These are phyloP conservation scores for Geranomyces variabilis DNA, from an alignment of 192 early-diverging fungal genomes.

Conservation along the genomic window DNA sequence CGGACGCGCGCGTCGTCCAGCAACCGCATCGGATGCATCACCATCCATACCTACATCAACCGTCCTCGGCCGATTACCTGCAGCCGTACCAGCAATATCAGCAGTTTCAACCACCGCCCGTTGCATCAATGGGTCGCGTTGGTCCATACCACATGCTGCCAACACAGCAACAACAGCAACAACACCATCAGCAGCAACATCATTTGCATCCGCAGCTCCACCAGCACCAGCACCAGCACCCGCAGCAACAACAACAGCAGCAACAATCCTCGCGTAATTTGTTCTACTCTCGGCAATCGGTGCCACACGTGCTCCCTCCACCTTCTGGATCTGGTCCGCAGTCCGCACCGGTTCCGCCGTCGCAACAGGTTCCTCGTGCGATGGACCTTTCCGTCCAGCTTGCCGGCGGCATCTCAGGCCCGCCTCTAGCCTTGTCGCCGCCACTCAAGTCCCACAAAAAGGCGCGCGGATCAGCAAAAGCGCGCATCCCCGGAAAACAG, in stretches of 20 bases:
- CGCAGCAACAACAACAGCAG: constrained; percentile 2
- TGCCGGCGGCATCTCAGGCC: no score
- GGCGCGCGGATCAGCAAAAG: neutral
- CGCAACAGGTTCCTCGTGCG: neutral
- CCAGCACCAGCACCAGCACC: neutral
- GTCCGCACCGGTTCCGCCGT: no score
- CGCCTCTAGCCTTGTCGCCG: neutral
- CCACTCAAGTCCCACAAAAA: constrained; percentile 11
- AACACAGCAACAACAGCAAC: constrained; percentile 9
- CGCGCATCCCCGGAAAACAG: neutral
- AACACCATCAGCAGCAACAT: neutral
- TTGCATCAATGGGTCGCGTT: neutral
- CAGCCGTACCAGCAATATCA: constrained; percentile 11
- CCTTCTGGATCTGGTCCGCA: no score
- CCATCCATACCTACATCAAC: neutral
- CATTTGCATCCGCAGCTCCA: neutral
- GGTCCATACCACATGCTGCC: neutral
- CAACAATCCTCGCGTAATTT: neutral
- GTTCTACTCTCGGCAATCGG: neutral
- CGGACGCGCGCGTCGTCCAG: neutral
- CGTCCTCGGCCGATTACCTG: neutral
- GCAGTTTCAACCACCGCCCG: neutral
- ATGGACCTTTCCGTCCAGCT: no score
- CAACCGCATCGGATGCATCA: constrained; percentile 8
- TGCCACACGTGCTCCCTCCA: neutral